Conservation (phyloP, 169 alveolate genomes). For the Prorocentrum cordatum region DNA sequence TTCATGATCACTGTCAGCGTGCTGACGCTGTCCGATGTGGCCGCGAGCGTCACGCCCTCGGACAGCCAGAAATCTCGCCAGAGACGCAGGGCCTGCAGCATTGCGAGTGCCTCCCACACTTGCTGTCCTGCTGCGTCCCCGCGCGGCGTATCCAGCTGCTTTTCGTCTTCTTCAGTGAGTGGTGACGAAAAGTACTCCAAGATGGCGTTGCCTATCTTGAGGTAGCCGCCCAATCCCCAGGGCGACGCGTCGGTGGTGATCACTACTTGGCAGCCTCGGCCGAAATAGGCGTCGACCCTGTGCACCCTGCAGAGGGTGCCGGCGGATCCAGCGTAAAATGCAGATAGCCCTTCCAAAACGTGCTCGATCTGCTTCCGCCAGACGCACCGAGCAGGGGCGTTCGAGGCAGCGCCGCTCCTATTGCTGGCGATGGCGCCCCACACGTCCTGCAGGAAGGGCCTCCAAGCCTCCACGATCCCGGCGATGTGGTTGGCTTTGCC, state of each 20-base stretch:
- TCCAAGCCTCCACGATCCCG: not conserved
- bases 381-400: not conserved
- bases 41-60: not conserved
- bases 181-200: not conserved
- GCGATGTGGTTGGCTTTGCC: slow-evolving; percentile 22
- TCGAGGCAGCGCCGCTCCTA: not conserved
- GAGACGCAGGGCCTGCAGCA: too few relatives aligned
- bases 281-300: not conserved
- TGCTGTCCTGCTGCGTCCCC: too few relatives aligned
- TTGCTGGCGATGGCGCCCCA: not conserved
- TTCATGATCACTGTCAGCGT: not conserved
- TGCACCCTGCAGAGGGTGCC: not conserved
- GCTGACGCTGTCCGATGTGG: not conserved
- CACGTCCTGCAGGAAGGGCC: slow-evolving; percentile 17
- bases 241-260: slow-evolving; percentile 13
- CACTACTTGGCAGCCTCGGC: not conserved
- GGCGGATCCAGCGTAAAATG: not conserved
- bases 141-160: too few relatives aligned
- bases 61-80: too few relatives aligned
- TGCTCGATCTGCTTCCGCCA: not conserved
- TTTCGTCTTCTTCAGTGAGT: too few relatives aligned
- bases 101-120: too few relatives aligned
- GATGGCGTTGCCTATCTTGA: not conserved
- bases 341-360: not conserved
- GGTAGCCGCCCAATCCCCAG: not conserved